Conservation (phyloP, 257 asterid genomes). For the Rehmannia glutinosa region DNA sequence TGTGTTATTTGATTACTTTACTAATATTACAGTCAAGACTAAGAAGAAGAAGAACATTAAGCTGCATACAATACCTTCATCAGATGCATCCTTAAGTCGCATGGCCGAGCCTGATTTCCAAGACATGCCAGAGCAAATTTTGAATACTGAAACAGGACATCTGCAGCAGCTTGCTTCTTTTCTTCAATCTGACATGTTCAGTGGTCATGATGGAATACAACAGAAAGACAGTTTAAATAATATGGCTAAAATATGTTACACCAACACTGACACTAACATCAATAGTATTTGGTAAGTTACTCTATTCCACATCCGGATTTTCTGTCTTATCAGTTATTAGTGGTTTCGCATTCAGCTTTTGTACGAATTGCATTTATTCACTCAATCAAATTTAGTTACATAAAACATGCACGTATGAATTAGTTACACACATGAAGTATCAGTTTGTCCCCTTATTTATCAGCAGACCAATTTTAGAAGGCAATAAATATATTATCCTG, state of each 20-base stretch:
- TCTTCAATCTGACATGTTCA: conserved; percentile 49
- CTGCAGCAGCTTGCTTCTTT: conserved; percentile 96
- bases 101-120: conserved; percentile 85
- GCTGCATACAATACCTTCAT: conserved; percentile 93
- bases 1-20: too few species aligned
- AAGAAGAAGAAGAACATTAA: too few species aligned
- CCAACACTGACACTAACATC: not conserved
- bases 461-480: not conserved
- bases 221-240: not conserved
- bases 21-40: too few species aligned
- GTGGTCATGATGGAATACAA: conserved; percentile 8
- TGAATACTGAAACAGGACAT: conserved; percentile 81
- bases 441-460: not conserved
- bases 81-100: conserved; percentile 91
- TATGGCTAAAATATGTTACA: not conserved
- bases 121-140: conserved; percentile 78
- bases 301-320: not conserved
- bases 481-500: not conserved
- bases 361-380: not conserved
- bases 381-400: not conserved
- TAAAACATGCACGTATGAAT: not conserved
- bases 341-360: not conserved
- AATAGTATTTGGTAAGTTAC: not conserved
- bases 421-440: not conserved
- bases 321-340: not conserved